Base-by-base conservation (phyloP, 148 eudicot species). In the Chenopodium formosanum region DNA sequence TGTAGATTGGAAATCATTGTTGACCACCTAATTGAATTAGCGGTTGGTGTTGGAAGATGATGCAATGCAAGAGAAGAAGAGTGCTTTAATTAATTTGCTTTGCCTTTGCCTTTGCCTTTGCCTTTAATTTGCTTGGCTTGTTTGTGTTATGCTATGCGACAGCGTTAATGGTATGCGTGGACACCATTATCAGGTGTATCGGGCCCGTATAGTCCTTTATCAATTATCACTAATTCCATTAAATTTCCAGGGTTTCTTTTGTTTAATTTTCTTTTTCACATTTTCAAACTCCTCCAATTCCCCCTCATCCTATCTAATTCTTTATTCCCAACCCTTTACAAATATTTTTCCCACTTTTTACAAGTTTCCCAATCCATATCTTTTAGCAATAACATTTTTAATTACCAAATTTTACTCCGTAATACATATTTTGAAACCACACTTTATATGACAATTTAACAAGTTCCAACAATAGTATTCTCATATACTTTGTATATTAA, bases 161-260 rank as follows among this genome's bases (percentile, higher is more conserved):
- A 70, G 69, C 77, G 73, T 76, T 80, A 86, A 80, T 86, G 88
- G 88, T 83, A 74, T 50, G 81, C 74, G 81, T 86, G 83, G 72
- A 81, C 72, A 73, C 83, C 83, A 81, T 81, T 74, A 81, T 81
- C 78, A 14, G 14, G 60, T 81, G 78, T 74, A 64, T 80, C 53
- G 53, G 64, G 78, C 78, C 78, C 78, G 10, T 71, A 1, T 20
- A 71, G 4, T 10, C 29, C 27, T 22, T 71, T 40, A 7, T 19
- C 72, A 46, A 40, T 40, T 40, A 40, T 40, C 44, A 40, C 44
- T 40, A 40, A 40, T 40, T 40, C 62, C 44, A n/a, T 27, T 27
- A 27, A 0, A 27, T 8, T 22, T 20, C 11, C 25, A 62, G 66
- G 62, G 62, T 56, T 17, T 56, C 62, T 56, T 56, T 56, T 14